Percentiles rank a stretch among this genome's conserved stretches.
These are phyloP conservation scores for Venturia aucupariae DNA, from an alignment of 2,329 filamentous ascomycete species.

Conservation along the genomic window DNA sequence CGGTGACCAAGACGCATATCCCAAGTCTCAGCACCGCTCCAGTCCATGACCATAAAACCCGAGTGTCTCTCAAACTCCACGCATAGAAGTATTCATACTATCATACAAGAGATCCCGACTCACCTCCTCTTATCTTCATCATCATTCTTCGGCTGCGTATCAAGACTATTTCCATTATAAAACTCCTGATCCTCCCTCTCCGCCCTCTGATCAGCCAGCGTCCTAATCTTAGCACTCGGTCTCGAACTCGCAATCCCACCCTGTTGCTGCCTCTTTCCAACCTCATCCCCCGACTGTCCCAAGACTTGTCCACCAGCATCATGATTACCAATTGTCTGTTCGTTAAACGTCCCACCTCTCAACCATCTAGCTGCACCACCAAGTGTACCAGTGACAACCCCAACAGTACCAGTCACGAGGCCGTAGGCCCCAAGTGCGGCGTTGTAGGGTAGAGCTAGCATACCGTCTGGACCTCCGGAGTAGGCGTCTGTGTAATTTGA, in stretches of 20 bases:
- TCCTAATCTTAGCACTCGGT: conserved; percentile 32
- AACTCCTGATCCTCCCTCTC: conserved; percentile 56
- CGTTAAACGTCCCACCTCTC: conserved; percentile 21
- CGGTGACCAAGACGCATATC: too few species aligned
- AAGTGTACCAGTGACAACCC: conserved; percentile 26
- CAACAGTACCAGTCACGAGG: conserved; percentile 23
- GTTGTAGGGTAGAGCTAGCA: conserved; percentile 23
- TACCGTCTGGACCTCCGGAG: conserved; percentile 19
- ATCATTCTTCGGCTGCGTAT: conserved; percentile 27
- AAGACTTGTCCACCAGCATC: conserved; percentile 9
- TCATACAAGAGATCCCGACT: not conserved
- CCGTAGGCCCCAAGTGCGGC: conserved; percentile 23
- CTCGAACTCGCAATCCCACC: conserved; percentile 13
- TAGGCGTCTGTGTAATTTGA: conserved; percentile 53
- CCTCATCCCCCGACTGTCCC: conserved; percentile 15
- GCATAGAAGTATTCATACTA: not conserved
- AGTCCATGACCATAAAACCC: too few species aligned
- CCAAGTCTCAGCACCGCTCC: too few species aligned
- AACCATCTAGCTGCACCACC: conserved; percentile 24
- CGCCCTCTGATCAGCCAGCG: conserved; percentile 37
- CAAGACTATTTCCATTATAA: conserved; percentile 86
- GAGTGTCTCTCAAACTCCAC: too few species aligned
- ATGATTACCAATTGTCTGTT: conserved; percentile 14
- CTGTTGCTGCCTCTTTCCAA: conserved; percentile 15
- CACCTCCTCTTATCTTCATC: conserved; percentile 2